phyloP scores from a whole-genome alignment of 2,329 filamentous ascomycete genomes.

The Neocatenulostroma microsporum region DNA sequence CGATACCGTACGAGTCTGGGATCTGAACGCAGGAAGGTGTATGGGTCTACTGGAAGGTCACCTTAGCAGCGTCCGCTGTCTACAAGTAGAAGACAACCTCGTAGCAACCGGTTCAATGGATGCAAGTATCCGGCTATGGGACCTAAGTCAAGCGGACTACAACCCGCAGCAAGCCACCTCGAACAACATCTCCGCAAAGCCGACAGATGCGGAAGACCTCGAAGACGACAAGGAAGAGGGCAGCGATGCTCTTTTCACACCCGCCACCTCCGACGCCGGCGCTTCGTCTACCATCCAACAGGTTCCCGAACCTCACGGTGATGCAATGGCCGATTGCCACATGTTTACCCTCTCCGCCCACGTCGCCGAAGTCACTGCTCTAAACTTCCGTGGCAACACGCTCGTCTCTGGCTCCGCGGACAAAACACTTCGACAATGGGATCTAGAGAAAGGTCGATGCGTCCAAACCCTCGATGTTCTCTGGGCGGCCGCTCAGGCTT shows the following conservation, averaged over 20 bases:
- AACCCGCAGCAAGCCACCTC: conserved; percentile 49
- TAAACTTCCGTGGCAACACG: conserved; percentile 82
- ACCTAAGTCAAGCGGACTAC: conserved; percentile 81
- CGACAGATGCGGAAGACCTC: conserved; percentile 32
- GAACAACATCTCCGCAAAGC: conserved; percentile 38
- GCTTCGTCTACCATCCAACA: conserved; percentile 9
- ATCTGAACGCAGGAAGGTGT: conserved; percentile 85
- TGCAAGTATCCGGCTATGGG: conserved; percentile 90
- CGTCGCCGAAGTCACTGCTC: conserved; percentile 85
- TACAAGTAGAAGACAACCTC: conserved; percentile 94
- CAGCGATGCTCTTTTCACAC: conserved; percentile 24
- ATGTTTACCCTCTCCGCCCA: conserved; percentile 85
- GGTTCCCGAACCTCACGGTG: conserved; percentile 55
- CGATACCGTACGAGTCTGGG: conserved; percentile 93
- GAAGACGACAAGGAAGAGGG: conserved; percentile 49
- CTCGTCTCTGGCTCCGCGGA: conserved; percentile 93
- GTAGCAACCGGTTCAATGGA: conserved; percentile 92
- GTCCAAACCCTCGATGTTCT: conserved; percentile 96
- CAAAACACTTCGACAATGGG: conserved; percentile 96
- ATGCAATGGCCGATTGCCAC: conserved; percentile 81
- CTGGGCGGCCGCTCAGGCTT: conserved; percentile 91
- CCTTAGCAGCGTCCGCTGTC: conserved; percentile 80
- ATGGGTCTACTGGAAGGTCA: conserved; percentile 90
- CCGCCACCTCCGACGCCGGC: conserved; percentile 15
- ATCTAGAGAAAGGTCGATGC: conserved; percentile 92